Base-by-base conservation (phyloP, 2,329 filamentous ascomycete species). In the Trichoderma cornu-damae region DNA sequence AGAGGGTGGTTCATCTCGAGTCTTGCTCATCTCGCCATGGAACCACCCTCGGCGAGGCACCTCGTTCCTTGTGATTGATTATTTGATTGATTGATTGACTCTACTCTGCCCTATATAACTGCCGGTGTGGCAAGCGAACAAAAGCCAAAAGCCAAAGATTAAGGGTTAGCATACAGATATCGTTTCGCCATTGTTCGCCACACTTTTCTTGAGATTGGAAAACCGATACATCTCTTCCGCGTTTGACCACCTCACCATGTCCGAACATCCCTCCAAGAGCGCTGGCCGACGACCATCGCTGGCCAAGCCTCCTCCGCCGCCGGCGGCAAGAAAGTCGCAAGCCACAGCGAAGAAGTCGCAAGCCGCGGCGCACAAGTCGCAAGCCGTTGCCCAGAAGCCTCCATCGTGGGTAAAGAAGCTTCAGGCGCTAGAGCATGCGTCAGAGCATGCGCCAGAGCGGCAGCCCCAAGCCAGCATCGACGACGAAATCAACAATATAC, bases 11-110 rank as follows among this genome's bases (percentile, higher is more conserved):
- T 68, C 73, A 69, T 61, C 62, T 63, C 54, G 72, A 69, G 52
- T 57, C 49, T 40, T 60, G 71, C n/a, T 70, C 69, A 68, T 66
- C 72, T 76, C 73, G 73, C 74, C 70, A 83, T 82, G 81, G 79
- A 74, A 78, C 77, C 78, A 79, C 77, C 77, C 77, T 80, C 77
- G 69, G 69, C 70, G 73, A 73, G 69, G 66, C 68, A 64, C 67
- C 68, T 47, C 47, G 42, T 57, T 46, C 48, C 54, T 37, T 43
- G 37, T 47, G 35, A 40, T 44, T 40, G 43, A 46, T 22, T 35
- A 24, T 22, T 14, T 51, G 42, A 30, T 30, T 35, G 43, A 46
- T 22, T 35, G 30, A 28, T 14, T 51, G 42, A 30, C 38, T 35
- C 40, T 35, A 46, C 22, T 47, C 42, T 37, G 37, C 30, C 18